Evolutionary conservation across 2,329 filamentous ascomycete species (phyloP).

Genomic region (Fonsecaea erecta): DNA sequence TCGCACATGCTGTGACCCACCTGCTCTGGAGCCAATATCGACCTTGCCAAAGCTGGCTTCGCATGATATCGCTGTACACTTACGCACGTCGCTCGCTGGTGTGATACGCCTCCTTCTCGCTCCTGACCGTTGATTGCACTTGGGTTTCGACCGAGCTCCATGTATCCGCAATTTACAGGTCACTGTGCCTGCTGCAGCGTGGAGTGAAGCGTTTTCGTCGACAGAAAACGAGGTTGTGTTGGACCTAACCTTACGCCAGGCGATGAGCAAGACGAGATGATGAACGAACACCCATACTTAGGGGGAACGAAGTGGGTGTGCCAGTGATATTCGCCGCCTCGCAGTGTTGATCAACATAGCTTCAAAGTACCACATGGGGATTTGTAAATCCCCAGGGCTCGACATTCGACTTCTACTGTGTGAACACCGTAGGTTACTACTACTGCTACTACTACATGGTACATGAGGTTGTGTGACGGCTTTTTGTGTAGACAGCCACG

Average conservation of each 20-base stretch:
- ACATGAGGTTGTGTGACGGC: background rate
- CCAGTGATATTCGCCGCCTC: constrained; percentile 4
- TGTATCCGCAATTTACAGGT: background rate
- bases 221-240: background rate
- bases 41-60: constrained; percentile 5
- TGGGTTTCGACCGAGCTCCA: background rate
- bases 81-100: constrained; percentile 1
- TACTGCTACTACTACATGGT: background rate
- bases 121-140: constrained; percentile 14
- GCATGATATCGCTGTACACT: constrained; percentile 6
- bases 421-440: background rate
- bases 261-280: background rate
- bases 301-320: background rate
- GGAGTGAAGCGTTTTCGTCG: background rate
- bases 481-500: background rate
- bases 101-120: constrained; percentile 17
- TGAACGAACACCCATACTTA: background rate
- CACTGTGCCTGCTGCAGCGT: background rate
- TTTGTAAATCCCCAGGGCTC: background rate
- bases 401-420: background rate
- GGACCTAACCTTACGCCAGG: background rate
- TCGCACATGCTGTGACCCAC: constrained; percentile 26
- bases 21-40: constrained; percentile 9
- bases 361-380: background rate
- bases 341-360: constrained; percentile 6